A percentile compares a stretch with the other conserved stretches of the same genome.
phyloP scores from a whole-genome alignment of 306 rosid species.

The Argentina anserina region DNA sequence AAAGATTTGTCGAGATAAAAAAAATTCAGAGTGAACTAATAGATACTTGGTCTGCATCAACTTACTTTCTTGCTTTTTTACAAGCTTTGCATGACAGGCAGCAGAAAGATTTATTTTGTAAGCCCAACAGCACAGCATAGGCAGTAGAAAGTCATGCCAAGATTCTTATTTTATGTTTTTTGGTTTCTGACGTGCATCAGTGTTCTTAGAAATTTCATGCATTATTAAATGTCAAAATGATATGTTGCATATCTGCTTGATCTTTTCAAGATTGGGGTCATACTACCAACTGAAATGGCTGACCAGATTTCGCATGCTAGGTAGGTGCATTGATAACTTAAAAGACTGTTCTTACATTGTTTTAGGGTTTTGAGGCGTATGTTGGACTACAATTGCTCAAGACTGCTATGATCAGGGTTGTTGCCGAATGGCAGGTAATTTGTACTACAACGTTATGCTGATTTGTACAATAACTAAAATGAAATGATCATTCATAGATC shows the following conservation, averaged over 20 bases:
- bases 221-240: background rate
- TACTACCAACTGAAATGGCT: constrained; percentile 1
- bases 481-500: background rate
- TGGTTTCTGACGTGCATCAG: background rate
- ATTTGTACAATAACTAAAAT: background rate
- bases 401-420: constrained; percentile 62
- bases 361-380: constrained; percentile 91
- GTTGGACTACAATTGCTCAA: constrained; percentile 72
- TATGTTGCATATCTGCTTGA: background rate
- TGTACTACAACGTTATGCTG: constrained; percentile 14
- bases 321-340: background rate
- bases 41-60: background rate
- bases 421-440: constrained; percentile 96
- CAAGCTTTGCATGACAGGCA: constrained; percentile 16
- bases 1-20: background rate
- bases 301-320: background rate
- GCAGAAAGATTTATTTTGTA: constrained; percentile 5
- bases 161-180: background rate
- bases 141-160: background rate
- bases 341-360: constrained; percentile 20
- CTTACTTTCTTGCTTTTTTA: background rate
- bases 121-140: background rate
- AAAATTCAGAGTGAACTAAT: background rate
- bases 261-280: background rate
- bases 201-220: background rate